Evolutionary conservation across 805 yeast genomes (phyloP).

Genomic region (Monosporozyma aquatica): DNA sequence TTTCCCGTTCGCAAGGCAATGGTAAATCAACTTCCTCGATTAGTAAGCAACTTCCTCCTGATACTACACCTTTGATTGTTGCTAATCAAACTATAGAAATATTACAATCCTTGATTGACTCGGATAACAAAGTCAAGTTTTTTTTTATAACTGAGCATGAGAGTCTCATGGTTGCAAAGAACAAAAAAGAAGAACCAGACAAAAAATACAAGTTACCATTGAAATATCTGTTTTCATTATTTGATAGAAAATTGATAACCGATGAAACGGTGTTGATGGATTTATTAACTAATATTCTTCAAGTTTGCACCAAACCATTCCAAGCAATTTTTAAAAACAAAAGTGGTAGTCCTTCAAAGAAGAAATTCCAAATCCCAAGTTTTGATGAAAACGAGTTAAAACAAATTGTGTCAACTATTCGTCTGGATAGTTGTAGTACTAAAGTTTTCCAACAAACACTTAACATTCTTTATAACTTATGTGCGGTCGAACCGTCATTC

Average conservation of each 20-base stretch:
- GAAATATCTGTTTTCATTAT: conserved; percentile 52
- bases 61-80: conserved; percentile 58
- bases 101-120: conserved; percentile 58
- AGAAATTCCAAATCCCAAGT: conserved; percentile 42
- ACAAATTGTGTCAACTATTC: conserved; percentile 55
- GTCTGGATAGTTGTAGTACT: conserved; percentile 77
- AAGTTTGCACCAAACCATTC: conserved; percentile 68
- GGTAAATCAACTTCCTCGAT: conserved; percentile 8
- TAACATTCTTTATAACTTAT: conserved; percentile 68
- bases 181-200: conserved; percentile 29
- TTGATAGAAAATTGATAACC: conserved; percentile 55
- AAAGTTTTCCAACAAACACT: conserved; percentile 78
- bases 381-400: conserved; percentile 57
- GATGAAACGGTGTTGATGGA: conserved; percentile 75
- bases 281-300: conserved; percentile 61
- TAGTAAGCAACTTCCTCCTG: conserved; percentile 39
- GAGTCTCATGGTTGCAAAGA: conserved; percentile 32
- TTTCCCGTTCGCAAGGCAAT: conserved; percentile 37
- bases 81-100: conserved; percentile 74
- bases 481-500: conserved; percentile 52
- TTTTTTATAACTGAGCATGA: conserved; percentile 78
- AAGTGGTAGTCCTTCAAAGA: conserved; percentile 17
- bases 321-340: conserved; percentile 40
- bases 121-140: conserved; percentile 57
- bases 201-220: conserved; percentile 55